Conservation (phyloP, 2,329 filamentous ascomycete species). For the Thelonectria olida region DNA sequence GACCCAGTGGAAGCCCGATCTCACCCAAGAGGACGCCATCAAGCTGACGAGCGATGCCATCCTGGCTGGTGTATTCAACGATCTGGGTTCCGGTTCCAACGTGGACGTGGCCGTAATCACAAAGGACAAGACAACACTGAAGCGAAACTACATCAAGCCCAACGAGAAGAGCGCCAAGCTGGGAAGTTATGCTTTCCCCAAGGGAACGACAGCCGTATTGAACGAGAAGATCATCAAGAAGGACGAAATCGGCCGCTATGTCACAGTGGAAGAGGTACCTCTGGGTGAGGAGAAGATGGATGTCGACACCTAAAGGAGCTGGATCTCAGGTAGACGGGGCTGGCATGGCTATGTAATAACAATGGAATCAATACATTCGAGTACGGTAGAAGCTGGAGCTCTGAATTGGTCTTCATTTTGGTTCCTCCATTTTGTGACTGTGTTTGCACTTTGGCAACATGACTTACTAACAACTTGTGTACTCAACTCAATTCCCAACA, state of each 20-base stretch:
- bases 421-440: constrained; percentile 13
- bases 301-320: constrained; percentile 61
- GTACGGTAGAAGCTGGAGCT: constrained; percentile 30
- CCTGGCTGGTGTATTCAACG: constrained; percentile 97
- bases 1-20: constrained; percentile 86
- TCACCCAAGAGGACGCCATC: constrained; percentile 84
- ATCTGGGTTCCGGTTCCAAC: constrained; percentile 95
- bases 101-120: constrained; percentile 98
- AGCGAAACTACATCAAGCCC: constrained; percentile 92
- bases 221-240: constrained; percentile 97
- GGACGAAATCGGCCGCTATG: constrained; percentile 92
- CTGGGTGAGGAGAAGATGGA: constrained; percentile 77
- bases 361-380: constrained; percentile 28
- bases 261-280: constrained; percentile 87
- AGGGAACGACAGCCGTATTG: constrained; percentile 93
- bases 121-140: constrained; percentile 89
- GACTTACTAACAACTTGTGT: constrained; percentile 8
- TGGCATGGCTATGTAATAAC: constrained; percentile 39
- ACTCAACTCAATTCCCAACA: background rate
- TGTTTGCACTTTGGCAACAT: constrained; percentile 1
- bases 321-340: constrained; percentile 19
- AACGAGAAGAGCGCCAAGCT: constrained; percentile 93
- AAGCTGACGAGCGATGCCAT: constrained; percentile 87
- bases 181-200: constrained; percentile 89
- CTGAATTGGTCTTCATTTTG: constrained; percentile 22